These are phyloP conservation scores for Pleurotus salmoneostramineus DNA, from an alignment of 768 basidiomycete genomes.

Conservation along the genomic window DNA sequence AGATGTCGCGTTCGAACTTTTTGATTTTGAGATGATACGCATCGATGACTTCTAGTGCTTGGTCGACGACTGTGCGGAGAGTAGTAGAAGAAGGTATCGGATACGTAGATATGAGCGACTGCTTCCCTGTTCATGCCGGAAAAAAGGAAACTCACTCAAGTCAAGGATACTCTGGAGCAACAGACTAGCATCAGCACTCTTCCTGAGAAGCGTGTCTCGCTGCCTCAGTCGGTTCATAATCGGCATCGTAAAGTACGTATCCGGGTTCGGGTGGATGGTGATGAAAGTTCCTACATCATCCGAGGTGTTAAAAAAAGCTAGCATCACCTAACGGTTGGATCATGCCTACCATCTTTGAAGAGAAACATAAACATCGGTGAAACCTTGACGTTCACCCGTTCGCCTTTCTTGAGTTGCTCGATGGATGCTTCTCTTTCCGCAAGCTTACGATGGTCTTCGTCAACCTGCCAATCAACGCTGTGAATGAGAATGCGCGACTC, in stretches of 20 bases:
- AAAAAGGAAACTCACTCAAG: constrained; percentile 28
- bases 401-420: constrained; percentile 36
- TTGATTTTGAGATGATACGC: constrained; percentile 61
- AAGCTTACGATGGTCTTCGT: constrained; percentile 12
- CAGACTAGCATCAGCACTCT: constrained; percentile 62
- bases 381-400: constrained; percentile 56
- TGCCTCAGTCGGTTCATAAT: constrained; percentile 56
- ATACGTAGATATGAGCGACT: too few relatives aligned
- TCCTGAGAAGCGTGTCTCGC: constrained; percentile 56
- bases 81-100: too few relatives aligned
- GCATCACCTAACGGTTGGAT: neutral
- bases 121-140: neutral
- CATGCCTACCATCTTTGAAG: constrained; percentile 50
- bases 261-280: constrained; percentile 46
- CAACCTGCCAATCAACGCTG: neutral
- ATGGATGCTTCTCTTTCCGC: constrained; percentile 22
- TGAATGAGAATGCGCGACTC: neutral
- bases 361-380: constrained; percentile 67
- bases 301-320: neutral
- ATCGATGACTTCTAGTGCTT: constrained; percentile 60
- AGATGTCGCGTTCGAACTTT: constrained; percentile 52
- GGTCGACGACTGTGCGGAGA: constrained; percentile 51
- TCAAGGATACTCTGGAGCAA: constrained; percentile 70
- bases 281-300: constrained; percentile 54
- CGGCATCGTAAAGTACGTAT: constrained; percentile 47